Evolutionary conservation across 2,329 filamentous ascomycete species (phyloP).

Genomic region (Trichoderma hamatum): DNA sequence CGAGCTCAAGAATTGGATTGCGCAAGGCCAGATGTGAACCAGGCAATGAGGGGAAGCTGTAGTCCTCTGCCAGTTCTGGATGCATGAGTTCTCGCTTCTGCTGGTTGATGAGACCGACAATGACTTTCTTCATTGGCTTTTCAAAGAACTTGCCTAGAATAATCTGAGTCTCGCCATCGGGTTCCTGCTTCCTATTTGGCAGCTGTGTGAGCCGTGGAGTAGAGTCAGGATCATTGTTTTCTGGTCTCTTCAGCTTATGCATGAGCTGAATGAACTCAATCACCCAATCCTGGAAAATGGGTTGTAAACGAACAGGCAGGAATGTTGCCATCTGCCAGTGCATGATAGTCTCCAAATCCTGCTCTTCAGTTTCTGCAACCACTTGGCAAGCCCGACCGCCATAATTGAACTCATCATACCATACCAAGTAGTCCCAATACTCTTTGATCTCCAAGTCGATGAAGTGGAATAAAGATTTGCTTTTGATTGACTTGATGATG

Average conservation of each 20-base stretch:
- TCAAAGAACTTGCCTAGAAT: conserved; percentile 83
- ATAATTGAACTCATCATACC: conserved; percentile 99
- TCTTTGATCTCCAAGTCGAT: conserved; percentile 96
- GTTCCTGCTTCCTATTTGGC: conserved; percentile 60
- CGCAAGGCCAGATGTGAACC: conserved; percentile 59
- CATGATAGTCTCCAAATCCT: conserved; percentile 89
- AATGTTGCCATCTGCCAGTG: conserved; percentile 97
- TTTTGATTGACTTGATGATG: conserved; percentile 95
- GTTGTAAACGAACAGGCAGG: conserved; percentile 76
- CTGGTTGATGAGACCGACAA: conserved; percentile 76
- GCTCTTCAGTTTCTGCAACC: conserved; percentile 71
- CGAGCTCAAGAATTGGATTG: conserved; percentile 85
- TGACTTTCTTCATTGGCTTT: conserved; percentile 87
- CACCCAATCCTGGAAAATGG: conserved; percentile 88
- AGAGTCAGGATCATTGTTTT: conserved; percentile 51
- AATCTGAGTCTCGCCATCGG: conserved; percentile 62
- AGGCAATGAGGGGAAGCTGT: conserved; percentile 79
- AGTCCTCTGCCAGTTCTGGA: conserved; percentile 83
- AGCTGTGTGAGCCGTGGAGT: conserved; percentile 63
- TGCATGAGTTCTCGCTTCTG: conserved; percentile 90
- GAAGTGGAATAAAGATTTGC: conserved; percentile 94
- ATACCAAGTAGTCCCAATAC: conserved; percentile 98
- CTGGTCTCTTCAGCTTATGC: conserved; percentile 79
- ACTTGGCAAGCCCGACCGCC: conserved; percentile 89
- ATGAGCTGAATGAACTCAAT: conserved; percentile 94